Evolutionary conservation across 179 eudicot species (phyloP).

Genomic region (Carnegiea gigantea): DNA sequence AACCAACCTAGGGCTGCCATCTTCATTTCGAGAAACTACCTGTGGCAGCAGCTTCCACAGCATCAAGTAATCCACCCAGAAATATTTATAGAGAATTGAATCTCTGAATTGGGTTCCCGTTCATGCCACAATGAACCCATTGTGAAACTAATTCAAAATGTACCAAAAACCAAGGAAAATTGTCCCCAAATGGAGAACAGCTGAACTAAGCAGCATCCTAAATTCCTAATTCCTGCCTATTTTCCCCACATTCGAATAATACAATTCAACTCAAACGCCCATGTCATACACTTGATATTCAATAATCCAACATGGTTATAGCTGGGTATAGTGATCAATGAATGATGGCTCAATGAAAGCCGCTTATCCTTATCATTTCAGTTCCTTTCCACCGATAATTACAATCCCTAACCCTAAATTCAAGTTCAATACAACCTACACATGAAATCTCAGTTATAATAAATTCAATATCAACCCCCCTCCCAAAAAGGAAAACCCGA

Average conservation of each 20-base stretch:
- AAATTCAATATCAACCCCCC: not conserved
- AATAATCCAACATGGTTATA: not conserved
- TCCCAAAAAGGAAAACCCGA: not conserved
- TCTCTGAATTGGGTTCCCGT: not conserved
- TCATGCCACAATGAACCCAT: not conserved
- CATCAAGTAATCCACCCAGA: not conserved
- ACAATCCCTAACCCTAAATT: not conserved
- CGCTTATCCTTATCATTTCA: not conserved
- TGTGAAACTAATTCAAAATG: not conserved
- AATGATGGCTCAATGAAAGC: not conserved
- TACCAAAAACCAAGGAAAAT: not conserved
- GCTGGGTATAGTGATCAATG: not conserved
- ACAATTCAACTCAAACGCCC: conserved; percentile 2
- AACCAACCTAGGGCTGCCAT: too few relatives aligned
- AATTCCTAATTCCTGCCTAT: not conserved
- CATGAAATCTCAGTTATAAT: not conserved
- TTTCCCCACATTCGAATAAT: not conserved
- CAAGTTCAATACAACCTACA: not conserved
- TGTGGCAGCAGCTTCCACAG: not conserved
- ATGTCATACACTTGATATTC: not conserved
- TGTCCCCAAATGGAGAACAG: not conserved
- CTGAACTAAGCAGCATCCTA: not conserved
- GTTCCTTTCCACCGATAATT: not conserved
- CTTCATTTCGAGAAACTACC: too few relatives aligned
- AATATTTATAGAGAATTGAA: not conserved